Conservation (phyloP, 768 basidiomycete genomes). For the Lactifluus rugatus region DNA sequence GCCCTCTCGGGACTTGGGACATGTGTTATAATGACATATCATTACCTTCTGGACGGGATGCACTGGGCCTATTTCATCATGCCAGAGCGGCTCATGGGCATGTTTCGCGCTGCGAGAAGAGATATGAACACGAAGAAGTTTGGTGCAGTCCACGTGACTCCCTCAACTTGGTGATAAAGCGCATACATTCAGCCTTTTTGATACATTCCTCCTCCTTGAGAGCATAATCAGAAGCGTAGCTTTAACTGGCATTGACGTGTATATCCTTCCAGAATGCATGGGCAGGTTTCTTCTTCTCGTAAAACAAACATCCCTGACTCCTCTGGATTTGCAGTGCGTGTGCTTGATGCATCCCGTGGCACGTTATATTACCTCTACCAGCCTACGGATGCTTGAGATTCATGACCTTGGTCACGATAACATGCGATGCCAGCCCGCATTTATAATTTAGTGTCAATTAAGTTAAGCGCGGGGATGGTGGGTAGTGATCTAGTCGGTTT, state of each 20-base stretch:
- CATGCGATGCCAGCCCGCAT: no score
- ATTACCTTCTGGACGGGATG: not conserved
- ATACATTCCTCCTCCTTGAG: not conserved
- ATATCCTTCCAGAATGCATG: not conserved
- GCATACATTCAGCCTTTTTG: not conserved
- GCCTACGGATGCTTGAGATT: not conserved
- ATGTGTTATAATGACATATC: slow-evolving; percentile 15
- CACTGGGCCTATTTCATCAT: not conserved
- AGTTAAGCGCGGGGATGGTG: no score
- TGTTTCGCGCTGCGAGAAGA: not conserved
- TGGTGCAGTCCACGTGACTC: not conserved
- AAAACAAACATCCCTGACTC: not conserved
- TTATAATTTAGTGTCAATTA: not conserved
- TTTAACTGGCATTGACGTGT: not conserved
- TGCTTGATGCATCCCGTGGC: not conserved
- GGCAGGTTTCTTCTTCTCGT: not conserved
- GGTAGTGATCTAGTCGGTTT: not conserved
- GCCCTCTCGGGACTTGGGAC: slow-evolving; percentile 8
- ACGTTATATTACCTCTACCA: not conserved
- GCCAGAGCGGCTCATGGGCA: not conserved
- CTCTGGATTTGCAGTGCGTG: not conserved
- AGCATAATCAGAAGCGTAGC: not conserved
- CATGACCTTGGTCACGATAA: not conserved
- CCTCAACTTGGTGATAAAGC: not conserved
- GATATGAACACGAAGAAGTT: not conserved